A percentile compares a stretch with the other conserved stretches of the same genome.
These are phyloP conservation scores for Hordeum marinum DNA, from an alignment of 176 grass and related monocot genomes.

Conservation along the genomic window DNA sequence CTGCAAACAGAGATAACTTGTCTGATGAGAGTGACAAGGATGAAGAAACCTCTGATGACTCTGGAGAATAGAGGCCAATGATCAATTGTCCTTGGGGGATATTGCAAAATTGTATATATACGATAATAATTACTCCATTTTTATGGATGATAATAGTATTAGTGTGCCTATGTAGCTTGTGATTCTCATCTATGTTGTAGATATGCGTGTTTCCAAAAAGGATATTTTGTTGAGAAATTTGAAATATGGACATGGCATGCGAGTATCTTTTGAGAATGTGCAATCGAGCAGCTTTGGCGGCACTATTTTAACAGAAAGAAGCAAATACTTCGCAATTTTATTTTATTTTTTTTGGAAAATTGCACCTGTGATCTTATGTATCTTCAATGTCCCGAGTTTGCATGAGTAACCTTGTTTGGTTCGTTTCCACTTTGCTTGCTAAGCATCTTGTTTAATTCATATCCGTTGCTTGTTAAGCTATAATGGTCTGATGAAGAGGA, in stretches of 20 bases:
- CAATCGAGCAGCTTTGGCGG: neutral
- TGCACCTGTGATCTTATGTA: neutral
- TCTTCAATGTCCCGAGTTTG: neutral
- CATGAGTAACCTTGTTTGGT: neutral
- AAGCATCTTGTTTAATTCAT: neutral
- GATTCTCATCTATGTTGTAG: conserved; percentile 9
- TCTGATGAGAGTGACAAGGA: conserved; percentile 56
- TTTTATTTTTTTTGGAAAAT: neutral
- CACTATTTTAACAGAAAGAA: neutral
- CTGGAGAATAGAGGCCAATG: conserved; percentile 44
- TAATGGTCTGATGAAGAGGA: neutral
- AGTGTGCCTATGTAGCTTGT: conserved; percentile 1
- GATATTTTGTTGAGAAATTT: neutral
- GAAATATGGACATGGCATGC: neutral
- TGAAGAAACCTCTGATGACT: conserved; percentile 54
- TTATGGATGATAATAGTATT: conserved; percentile 7
- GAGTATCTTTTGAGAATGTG: neutral
- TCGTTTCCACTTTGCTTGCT: neutral
- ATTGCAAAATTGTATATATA: conserved; percentile 35
- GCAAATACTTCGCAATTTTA: neutral
- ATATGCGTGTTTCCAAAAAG: neutral
- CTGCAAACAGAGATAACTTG: conserved; percentile 37
- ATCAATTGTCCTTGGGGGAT: conserved; percentile 1
- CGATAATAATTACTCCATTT: conserved; percentile 1
- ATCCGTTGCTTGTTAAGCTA: neutral